Percentiles rank a stretch among this genome's conserved stretches.
phyloP scores from a whole-genome alignment of 352 stramenopile species.

The Phytophthora megakarya region DNA sequence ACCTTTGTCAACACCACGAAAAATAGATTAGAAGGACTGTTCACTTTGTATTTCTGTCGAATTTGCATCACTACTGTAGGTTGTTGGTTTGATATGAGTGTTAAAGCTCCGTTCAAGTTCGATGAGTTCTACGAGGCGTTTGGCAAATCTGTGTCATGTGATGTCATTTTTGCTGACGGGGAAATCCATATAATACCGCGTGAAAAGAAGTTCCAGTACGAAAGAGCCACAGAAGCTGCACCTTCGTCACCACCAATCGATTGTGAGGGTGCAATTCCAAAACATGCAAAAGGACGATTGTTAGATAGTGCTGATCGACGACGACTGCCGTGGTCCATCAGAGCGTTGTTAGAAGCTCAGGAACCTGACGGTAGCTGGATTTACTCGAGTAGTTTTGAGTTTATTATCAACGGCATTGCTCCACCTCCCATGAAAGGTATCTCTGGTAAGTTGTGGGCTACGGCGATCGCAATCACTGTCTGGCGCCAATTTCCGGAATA shows the following conservation, averaged over 20 bases:
- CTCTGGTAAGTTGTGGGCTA: conserved; percentile 62
- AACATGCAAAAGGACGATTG: conserved; percentile 30
- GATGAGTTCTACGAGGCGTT: conserved; percentile 76
- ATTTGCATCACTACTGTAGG: too few relatives aligned
- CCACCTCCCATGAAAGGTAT: conserved; percentile 51
- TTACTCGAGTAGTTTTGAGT: conserved; percentile 61
- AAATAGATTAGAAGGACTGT: conserved; percentile 36
- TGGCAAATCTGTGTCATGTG: conserved; percentile 53
- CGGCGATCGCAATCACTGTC: conserved; percentile 55
- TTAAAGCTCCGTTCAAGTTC: conserved; percentile 44
- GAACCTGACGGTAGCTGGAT: conserved; percentile 69
- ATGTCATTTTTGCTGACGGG: conserved; percentile 45
- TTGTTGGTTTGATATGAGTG: conserved; percentile 15
- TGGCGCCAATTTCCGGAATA: conserved; percentile 65
- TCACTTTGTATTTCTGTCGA: conserved; percentile 8
- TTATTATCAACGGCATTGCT: conserved; percentile 51
- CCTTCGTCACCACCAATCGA: background rate
- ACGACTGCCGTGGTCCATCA: conserved; percentile 45
- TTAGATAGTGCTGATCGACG: conserved; percentile 34
- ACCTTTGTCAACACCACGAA: background rate
- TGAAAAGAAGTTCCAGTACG: conserved; percentile 3
- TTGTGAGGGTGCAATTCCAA: conserved; percentile 8
- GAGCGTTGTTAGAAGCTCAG: conserved; percentile 52
- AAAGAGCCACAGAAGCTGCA: background rate
- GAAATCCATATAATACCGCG: conserved; percentile 46